phyloP scores from a whole-genome alignment of 192 early-diverging fungal genomes.

The Spinellus fusiger region DNA sequence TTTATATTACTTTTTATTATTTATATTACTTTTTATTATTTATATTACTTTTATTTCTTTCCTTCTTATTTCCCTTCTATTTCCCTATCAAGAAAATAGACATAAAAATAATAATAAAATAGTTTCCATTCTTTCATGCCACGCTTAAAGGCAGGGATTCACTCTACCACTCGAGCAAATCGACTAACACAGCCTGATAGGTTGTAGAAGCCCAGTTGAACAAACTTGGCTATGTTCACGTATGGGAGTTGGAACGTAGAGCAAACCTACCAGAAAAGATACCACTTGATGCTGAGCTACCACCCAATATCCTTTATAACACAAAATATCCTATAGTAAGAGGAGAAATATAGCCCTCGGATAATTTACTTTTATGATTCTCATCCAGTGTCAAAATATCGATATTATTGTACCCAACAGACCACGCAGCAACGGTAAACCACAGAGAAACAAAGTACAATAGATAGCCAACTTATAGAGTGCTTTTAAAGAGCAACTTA shows the following conservation, averaged over 20 bases:
- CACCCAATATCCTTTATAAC: not conserved
- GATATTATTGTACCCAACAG: slow-evolving; percentile 18
- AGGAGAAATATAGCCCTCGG: not conserved
- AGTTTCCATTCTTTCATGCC: not conserved
- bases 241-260: slow-evolving; percentile 19
- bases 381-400: slow-evolving; percentile 20
- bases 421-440: slow-evolving; percentile 3
- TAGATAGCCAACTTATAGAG: not conserved
- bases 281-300: not conserved
- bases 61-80: too few relatives aligned
- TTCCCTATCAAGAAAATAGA: too few relatives aligned
- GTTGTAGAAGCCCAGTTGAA: not conserved
- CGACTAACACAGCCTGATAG: not conserved
- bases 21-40: not conserved
- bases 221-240: slow-evolving; percentile 14
- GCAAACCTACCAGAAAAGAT: slow-evolving; percentile 5
- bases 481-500: slow-evolving; percentile 4
- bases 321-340: slow-evolving; percentile 3
- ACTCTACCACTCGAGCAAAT: not conserved
- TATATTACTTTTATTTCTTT: not conserved
- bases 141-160: not conserved
- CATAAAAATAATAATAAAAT: slow-evolving; percentile 9
- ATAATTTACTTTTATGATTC: not conserved
- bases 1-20: not conserved
- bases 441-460: not conserved